Evolutionary conservation across 2,329 filamentous ascomycete genomes (phyloP).

Genomic region (Mariannaea sp.): DNA sequence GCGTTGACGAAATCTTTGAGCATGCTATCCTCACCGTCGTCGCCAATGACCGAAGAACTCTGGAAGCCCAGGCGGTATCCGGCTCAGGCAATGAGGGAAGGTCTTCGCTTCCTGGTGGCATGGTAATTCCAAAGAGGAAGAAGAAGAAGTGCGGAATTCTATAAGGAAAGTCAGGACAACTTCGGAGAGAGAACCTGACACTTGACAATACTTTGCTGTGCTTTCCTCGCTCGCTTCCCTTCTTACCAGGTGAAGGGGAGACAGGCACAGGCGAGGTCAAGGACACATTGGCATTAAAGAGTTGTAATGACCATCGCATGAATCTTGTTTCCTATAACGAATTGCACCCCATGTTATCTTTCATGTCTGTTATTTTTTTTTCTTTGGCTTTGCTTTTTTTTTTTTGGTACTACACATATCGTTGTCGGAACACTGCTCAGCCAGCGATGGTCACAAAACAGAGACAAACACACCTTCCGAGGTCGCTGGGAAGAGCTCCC

Average conservation of each 20-base stretch:
- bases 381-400: constrained; percentile 23
- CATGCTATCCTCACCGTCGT: constrained; percentile 89
- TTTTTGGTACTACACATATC: constrained; percentile 23
- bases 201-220: constrained; percentile 22
- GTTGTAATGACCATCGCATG: constrained; percentile 50
- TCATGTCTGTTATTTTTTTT: constrained; percentile 31
- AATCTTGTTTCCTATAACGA: constrained; percentile 44
- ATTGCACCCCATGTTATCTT: constrained; percentile 39
- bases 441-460: constrained; percentile 22
- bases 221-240: constrained; percentile 19
- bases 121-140: constrained; percentile 70
- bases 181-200: constrained; percentile 20
- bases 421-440: constrained; percentile 26
- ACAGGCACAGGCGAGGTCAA: constrained; percentile 22
- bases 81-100: constrained; percentile 46
- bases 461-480: constrained; percentile 20
- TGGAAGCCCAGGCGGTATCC: constrained; percentile 52
- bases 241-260: constrained; percentile 28
- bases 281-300: constrained; percentile 41
- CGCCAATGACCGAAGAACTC: constrained; percentile 72
- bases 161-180: constrained; percentile 51
- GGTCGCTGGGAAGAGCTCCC: constrained; percentile 32
- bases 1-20: constrained; percentile 96
- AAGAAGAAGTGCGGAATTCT: constrained; percentile 83
- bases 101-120: constrained; percentile 46